phyloP scores from a whole-genome alignment of 352 stramenopile genomes.

The Globisporangium acanthophoron region DNA sequence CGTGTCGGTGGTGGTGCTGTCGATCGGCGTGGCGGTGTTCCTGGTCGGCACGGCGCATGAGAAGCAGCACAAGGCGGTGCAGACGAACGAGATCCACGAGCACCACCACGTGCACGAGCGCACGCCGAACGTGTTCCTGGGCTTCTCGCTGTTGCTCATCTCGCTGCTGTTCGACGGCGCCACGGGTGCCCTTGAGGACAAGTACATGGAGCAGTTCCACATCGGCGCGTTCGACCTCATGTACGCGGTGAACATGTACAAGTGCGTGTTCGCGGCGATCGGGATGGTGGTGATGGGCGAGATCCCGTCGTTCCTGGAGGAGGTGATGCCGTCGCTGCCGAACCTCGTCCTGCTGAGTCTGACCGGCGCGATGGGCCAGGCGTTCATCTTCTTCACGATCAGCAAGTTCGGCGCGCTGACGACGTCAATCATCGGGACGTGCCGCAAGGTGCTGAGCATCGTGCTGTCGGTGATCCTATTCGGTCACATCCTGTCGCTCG shows the following conservation, averaged over 20 bases:
- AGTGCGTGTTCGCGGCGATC: conserved; percentile 55
- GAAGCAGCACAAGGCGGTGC: conserved; percentile 42
- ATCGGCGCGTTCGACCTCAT: conserved; percentile 84
- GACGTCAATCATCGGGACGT: conserved; percentile 82
- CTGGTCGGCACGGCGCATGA: conserved; percentile 67
- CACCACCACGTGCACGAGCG: conserved; percentile 38
- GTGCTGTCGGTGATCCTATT: conserved; percentile 82
- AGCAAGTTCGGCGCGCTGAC: conserved; percentile 83
- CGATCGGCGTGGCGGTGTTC: conserved; percentile 68
- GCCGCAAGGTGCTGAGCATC: conserved; percentile 83
- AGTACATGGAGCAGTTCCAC: conserved; percentile 77
- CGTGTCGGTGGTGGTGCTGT: conserved; percentile 70
- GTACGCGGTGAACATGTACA: conserved; percentile 87
- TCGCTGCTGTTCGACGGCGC: conserved; percentile 78
- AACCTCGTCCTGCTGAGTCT: conserved; percentile 70
- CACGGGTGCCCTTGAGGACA: conserved; percentile 76
- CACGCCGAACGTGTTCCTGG: conserved; percentile 60
- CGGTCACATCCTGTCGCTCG: conserved; percentile 59
- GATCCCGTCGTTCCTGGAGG: conserved; percentile 54
- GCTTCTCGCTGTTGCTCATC: conserved; percentile 56
- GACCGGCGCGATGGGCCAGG: conserved; percentile 71
- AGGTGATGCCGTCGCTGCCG: conserved; percentile 48
- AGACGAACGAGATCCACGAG: conserved; percentile 42
- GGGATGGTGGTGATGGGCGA: conserved; percentile 74
- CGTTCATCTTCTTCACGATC: conserved; percentile 87